phyloP scores from a whole-genome alignment of 1,284 basidiomycete genomes.

The Puccinia polysora region DNA sequence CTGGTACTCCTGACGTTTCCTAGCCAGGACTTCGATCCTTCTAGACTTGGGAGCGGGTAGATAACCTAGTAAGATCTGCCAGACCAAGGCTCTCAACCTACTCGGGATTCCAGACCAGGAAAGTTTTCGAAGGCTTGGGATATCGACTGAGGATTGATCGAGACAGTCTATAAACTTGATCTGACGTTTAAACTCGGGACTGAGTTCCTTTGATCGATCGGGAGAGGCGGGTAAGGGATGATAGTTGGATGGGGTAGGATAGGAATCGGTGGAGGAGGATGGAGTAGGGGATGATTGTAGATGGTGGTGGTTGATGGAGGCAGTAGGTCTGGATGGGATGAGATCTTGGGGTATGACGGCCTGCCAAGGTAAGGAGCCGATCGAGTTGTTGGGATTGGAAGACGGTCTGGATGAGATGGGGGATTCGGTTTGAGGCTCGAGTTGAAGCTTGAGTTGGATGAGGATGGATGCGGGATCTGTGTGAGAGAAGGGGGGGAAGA shows the following conservation, averaged over 20 bases:
- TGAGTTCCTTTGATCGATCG: background rate
- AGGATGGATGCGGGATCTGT: conserved; percentile 22
- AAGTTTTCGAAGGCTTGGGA: conserved; percentile 75
- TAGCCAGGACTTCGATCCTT: conserved; percentile 68
- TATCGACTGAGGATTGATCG: conserved; percentile 58
- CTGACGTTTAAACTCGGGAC: background rate
- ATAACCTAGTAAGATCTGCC: conserved; percentile 92
- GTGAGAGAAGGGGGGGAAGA: background rate
- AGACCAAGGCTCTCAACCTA: conserved; percentile 82
- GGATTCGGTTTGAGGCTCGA: background rate
- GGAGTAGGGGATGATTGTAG: background rate
- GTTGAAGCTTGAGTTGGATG: background rate
- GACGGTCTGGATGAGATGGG: no score
- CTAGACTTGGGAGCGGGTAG: conserved; percentile 77
- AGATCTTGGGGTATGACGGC: conserved; percentile 22
- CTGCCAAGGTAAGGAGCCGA: conserved; percentile 14
- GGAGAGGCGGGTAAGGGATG: background rate
- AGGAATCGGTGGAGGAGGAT: background rate
- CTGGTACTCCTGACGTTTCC: conserved; percentile 88
- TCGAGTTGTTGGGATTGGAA: background rate
- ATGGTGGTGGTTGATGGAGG: background rate
- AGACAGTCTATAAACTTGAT: conserved; percentile 49
- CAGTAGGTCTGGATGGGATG: background rate
- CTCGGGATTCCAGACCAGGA: conserved; percentile 93
- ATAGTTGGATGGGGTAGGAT: background rate